phyloP scores from a whole-genome alignment of 441 rosid species.

The Omphalea diandra region DNA sequence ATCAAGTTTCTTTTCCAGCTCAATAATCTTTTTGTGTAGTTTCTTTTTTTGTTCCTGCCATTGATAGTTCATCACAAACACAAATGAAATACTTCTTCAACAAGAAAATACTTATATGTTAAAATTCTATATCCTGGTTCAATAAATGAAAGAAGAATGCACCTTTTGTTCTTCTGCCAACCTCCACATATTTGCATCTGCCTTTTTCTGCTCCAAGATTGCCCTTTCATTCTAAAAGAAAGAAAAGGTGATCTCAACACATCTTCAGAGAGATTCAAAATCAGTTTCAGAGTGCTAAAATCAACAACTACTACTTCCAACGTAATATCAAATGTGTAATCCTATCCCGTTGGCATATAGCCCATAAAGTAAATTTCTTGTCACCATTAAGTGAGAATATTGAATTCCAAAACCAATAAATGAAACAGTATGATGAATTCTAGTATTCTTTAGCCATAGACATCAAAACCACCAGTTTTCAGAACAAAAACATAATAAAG shows the following conservation, averaged over 20 bases:
- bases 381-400: neutral
- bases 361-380: neutral
- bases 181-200: slow-evolving; percentile 44
- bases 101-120: neutral
- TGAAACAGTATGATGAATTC: neutral
- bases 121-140: neutral
- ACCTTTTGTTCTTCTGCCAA: slow-evolving; percentile 68
- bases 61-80: slow-evolving; percentile 15
- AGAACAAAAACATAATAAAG: neutral
- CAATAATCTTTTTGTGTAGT: slow-evolving; percentile 44
- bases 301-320: neutral
- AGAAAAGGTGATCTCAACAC: neutral
- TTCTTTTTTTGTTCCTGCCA: slow-evolving; percentile 59
- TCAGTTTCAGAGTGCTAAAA: neutral
- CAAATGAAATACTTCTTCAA: slow-evolving; percentile 1
- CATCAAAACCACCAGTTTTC: neutral
- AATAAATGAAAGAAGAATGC: neutral
- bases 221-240: slow-evolving; percentile 55
- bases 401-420: neutral
- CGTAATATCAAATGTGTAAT: neutral
- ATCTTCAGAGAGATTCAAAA: neutral
- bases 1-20: slow-evolving; percentile 56
- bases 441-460: neutral
- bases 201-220: slow-evolving; percentile 64
- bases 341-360: neutral